Conservation (phyloP, 306 rosid species). For the Cucumis hystrix region DNA sequence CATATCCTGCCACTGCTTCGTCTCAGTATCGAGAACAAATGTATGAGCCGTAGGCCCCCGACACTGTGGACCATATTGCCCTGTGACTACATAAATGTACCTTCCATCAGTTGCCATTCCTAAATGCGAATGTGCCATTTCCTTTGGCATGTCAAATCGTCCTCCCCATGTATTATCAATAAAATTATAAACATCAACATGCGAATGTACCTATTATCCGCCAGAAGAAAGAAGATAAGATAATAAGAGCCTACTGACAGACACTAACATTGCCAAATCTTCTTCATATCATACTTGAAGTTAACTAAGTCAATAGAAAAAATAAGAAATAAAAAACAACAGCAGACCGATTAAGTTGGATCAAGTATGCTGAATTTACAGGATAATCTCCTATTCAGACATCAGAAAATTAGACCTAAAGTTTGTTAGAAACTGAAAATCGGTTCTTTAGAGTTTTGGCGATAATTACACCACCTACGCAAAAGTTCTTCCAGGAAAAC, state of each 20-base stretch:
- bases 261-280: neutral
- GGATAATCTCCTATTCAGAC: neutral
- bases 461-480: neutral
- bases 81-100: constrained; percentile 61
- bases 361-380: neutral
- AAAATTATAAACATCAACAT: constrained; percentile 64
- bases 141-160: constrained; percentile 54
- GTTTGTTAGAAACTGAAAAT: neutral
- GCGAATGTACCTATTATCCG: constrained; percentile 62
- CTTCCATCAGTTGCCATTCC: constrained; percentile 83
- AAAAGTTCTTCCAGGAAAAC: neutral
- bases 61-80: constrained; percentile 83
- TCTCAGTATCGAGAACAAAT: constrained; percentile 58
- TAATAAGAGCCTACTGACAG: neutral
- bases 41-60: constrained; percentile 46
- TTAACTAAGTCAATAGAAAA: neutral
- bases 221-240: neutral
- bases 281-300: neutral
- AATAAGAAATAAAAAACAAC: neutral
- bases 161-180: constrained; percentile 44
- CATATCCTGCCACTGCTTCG: constrained; percentile 57
- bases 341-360: neutral
- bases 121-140: constrained; percentile 85
- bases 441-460: neutral
- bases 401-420: neutral